phyloP scores from a whole-genome alignment of 495 filamentous ascomycete species.

The Hypomontagnella submonticulosa region DNA sequence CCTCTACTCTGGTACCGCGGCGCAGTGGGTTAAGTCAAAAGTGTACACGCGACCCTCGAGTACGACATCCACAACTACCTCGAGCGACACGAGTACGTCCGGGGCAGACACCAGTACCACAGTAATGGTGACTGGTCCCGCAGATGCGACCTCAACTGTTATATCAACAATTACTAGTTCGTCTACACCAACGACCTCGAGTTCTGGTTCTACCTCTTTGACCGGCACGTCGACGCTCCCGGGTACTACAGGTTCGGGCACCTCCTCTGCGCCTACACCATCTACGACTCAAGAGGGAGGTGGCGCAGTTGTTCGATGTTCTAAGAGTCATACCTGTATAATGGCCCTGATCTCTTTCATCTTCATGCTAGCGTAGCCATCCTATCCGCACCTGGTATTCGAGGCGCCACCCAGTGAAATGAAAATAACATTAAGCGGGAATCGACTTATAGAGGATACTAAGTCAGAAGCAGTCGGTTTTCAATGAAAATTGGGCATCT shows the following conservation, averaged over 20 bases:
- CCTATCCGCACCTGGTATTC: background rate
- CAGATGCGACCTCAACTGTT: background rate
- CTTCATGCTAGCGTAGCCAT: constrained; percentile 7
- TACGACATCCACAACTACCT: background rate
- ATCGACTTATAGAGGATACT: too few species aligned
- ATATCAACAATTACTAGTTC: too few species aligned
- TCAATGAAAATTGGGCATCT: too few species aligned
- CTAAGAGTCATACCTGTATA: background rate
- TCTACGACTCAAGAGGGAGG: constrained; percentile 10
- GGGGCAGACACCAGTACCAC: background rate
- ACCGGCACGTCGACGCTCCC: constrained; percentile 12
- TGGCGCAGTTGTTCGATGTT: background rate
- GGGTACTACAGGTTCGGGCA: constrained; percentile 9
- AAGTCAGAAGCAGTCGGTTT: too few species aligned
- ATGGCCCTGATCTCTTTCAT: constrained; percentile 5
- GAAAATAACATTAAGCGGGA: background rate
- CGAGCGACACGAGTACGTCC: background rate
- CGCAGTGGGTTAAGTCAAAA: constrained; percentile 35
- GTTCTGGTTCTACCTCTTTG: constrained; percentile 9
- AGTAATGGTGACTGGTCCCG: background rate
- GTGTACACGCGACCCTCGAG: background rate
- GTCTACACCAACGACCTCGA: background rate
- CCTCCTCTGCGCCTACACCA: constrained; percentile 11
- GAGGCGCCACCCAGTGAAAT: background rate
- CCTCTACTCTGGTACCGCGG: constrained; percentile 32